A percentile compares a stretch with the other conserved stretches of the same genome.
These are phyloP conservation scores for Podaxis sp. DNA, from an alignment of 768 basidiomycete species.

Conservation along the genomic window DNA sequence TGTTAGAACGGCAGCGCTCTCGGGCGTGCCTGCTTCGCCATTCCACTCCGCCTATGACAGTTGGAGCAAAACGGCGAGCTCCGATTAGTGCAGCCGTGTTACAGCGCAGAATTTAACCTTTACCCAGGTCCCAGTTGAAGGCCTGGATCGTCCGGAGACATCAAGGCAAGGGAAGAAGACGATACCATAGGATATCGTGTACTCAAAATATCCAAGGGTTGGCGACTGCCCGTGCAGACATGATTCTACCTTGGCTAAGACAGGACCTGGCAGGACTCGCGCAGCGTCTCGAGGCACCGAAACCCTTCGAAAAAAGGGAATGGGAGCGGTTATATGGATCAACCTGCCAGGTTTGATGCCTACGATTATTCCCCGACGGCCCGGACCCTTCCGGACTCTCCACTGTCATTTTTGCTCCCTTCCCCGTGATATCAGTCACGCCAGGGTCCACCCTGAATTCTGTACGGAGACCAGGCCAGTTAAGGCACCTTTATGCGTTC, in stretches of 20 bases:
- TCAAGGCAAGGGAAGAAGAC: too few species aligned
- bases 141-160: not conserved
- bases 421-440: not conserved
- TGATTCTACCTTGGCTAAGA: too few species aligned
- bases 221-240: too few species aligned
- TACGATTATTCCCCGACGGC: not conserved
- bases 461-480: not conserved
- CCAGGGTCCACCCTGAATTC: not conserved
- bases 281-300: too few species aligned
- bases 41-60: not conserved
- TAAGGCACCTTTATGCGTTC: constrained; percentile 1
- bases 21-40: not conserved
- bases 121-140: not conserved
- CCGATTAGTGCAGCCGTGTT: not conserved
- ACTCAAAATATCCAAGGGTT: too few species aligned
- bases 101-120: not conserved
- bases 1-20: not conserved
- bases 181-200: too few species aligned
- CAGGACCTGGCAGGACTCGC: too few species aligned
- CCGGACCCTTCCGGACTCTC: not conserved
- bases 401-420: not conserved
- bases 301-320: not conserved
- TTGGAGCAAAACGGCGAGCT: not conserved
- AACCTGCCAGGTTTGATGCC: not conserved
- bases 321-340: not conserved